A percentile compares a stretch with the other conserved stretches of the same genome.
Evolutionary conservation across 163 green algal genomes (phyloP).

Genomic region (Volvox carteri): DNA sequence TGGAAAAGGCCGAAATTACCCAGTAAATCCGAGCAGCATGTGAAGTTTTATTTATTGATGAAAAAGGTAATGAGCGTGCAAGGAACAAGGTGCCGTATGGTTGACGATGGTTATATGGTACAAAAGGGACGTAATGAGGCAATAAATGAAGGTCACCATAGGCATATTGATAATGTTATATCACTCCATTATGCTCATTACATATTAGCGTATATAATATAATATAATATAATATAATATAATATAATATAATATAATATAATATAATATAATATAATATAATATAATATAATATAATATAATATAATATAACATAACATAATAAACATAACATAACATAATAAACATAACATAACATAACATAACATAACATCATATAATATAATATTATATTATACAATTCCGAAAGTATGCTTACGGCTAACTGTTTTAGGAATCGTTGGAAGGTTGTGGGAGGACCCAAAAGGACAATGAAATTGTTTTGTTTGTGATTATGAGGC

Average conservation of each 20-base stretch:
- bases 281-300: not conserved
- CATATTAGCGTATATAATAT: not conserved
- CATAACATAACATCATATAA: not conserved
- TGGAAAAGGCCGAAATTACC: not conserved
- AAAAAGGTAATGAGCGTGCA: constrained; percentile 18
- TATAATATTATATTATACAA: not conserved
- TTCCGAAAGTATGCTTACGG: not conserved
- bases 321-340: not conserved
- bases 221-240: not conserved
- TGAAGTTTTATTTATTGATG: constrained; percentile 23
- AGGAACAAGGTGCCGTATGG: not conserved
- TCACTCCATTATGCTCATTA: not conserved
- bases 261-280: not conserved
- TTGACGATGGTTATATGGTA: not conserved
- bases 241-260: not conserved
- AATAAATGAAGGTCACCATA: not conserved
- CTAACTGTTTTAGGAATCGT: not conserved
- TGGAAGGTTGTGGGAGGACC: too few relatives aligned
- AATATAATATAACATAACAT: not conserved
- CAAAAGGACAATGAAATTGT: too few relatives aligned
- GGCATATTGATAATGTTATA: not conserved
- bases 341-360: not conserved
- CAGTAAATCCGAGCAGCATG: not conserved
- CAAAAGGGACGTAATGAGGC: not conserved
- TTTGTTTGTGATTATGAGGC: too few relatives aligned